Conservation (phyloP, 345 rosid species). For the Populus pruinosa region DNA sequence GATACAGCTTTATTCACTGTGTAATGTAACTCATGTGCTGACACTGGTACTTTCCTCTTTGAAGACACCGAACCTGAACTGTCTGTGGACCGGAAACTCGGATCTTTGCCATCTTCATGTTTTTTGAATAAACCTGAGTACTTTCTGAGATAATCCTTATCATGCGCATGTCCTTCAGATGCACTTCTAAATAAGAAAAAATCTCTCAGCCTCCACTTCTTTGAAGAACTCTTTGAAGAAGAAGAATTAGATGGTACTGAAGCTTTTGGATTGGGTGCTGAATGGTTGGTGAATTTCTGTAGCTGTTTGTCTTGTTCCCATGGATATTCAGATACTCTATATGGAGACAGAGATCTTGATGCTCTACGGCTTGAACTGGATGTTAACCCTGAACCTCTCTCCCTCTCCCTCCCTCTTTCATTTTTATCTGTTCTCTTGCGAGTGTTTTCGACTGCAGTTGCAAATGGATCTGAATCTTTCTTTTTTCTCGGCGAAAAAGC, state of each 20-base stretch:
- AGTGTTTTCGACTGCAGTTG: background rate
- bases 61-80: constrained; percentile 30
- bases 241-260: background rate
- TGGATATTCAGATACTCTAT: constrained; percentile 62
- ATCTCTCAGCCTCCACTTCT: constrained; percentile 76
- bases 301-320: constrained; percentile 58
- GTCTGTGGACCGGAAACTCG: constrained; percentile 41
- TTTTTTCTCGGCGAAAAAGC: constrained; percentile 47
- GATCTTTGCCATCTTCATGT: constrained; percentile 51
- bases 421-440: background rate
- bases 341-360: constrained; percentile 72
- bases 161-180: constrained; percentile 74
- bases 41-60: constrained; percentile 38
- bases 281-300: constrained; percentile 19
- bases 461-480: constrained; percentile 39
- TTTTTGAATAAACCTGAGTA: constrained; percentile 47
- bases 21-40: constrained; percentile 91
- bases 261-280: constrained; percentile 10
- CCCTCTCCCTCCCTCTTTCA: constrained; percentile 69
- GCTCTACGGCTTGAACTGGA: constrained; percentile 45
- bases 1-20: constrained; percentile 74
- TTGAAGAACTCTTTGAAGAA: constrained; percentile 49
- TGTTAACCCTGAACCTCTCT: constrained; percentile 25
- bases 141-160: constrained; percentile 49
- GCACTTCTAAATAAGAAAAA: constrained; percentile 80